Evolutionary conservation across 179 eudicot genomes (phyloP).

Genomic region (Heliamphora pulchella): DNA sequence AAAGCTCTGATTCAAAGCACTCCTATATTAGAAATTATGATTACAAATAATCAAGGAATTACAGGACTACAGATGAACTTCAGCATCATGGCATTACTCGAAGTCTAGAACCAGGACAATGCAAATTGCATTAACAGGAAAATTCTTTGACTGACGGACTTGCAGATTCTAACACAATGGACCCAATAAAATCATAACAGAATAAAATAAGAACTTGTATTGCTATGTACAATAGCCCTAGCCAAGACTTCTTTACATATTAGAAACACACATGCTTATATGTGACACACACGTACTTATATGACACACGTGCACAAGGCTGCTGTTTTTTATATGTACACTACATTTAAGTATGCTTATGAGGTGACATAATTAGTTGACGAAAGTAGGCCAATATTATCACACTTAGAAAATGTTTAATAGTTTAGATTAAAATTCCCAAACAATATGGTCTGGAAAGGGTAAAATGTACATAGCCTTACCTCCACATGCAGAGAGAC

Average conservation of each 20-base stretch:
- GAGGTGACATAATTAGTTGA: no score
- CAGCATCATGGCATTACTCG: neutral
- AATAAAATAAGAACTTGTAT: neutral
- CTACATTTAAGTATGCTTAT: no score
- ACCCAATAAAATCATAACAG: neutral
- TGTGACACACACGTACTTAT: no score
- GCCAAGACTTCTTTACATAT: neutral
- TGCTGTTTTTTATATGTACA: no score
- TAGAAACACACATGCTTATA: no score
- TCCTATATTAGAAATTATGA: neutral
- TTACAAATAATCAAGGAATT: neutral
- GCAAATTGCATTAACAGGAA: neutral
- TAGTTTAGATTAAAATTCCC: no score
- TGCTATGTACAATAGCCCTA: neutral
- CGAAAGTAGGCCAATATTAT: no score
- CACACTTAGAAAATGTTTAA: no score
- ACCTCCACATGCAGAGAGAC: no score
- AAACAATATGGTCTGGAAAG: no score
- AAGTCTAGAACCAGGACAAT: neutral
- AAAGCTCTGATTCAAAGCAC: conserved; percentile 49
- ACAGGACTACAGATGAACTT: neutral
- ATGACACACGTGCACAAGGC: no score
- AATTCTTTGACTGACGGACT: neutral
- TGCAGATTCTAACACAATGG: neutral
- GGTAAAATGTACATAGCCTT: no score